Base-by-base conservation (phyloP, 768 basidiomycete species). In the Atractiella rhizophila region DNA sequence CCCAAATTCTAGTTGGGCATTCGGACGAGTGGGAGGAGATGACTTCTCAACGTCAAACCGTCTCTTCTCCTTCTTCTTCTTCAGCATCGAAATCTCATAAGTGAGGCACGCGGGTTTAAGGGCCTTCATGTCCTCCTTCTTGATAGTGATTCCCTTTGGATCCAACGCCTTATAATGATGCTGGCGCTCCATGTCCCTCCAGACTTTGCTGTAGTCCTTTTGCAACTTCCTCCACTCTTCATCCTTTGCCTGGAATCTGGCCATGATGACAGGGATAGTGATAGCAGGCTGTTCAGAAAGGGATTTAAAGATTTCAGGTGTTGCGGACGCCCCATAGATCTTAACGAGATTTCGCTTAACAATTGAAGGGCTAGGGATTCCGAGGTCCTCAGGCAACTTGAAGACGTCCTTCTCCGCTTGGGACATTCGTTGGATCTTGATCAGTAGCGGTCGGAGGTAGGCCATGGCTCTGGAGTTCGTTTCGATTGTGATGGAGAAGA, bases 111-210 rank as follows among this genome's bases (percentile, higher is more conserved):
- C 85, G 28, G 77, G 68, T 4, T 78, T 86, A 53, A 83, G 77
- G 2, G 55, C 54, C 63, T 83, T 82, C 69, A 91, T 94, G 66
- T 98, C 91, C 59, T 81, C 83, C 42, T 66, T 66, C 63, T 94
- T 96, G 73, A 88, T 94, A 44, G 68, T 73, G 55, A 79, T 77
- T 11, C 85, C 86, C 57, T 91, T 85, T 55, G 25, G 52, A 56
- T 98, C 91, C 37, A 96, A 71, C 24, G 77, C 76, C 62, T 88
- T 94, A 71, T 91, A 88, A 57, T 86, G 96, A 63, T 96, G 96
- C 62, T 83, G 85, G 42, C 76, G 75, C 53, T 98, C 83, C 36
- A 86, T 77, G 57, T 94, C 88, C 37, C 83, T 68, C 91, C 91
- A 96, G 13, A 83, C 86, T 45, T 77, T 70, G 60, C 76, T 81